phyloP scores from a whole-genome alignment of 768 basidiomycete genomes.

The Pleurotus giganteus region DNA sequence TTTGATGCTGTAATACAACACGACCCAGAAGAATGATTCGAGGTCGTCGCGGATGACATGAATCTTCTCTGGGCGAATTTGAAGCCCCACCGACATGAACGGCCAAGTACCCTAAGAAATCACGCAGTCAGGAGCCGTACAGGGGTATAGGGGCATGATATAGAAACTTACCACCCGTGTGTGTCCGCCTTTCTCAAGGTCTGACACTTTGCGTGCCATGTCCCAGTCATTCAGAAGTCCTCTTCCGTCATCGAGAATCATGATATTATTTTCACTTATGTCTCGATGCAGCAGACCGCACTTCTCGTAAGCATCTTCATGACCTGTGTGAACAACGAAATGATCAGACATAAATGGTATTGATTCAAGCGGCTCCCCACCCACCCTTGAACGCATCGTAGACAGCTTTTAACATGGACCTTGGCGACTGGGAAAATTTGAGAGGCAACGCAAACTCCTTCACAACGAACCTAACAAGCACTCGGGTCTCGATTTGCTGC shows the following conservation, averaged over 20 bases:
- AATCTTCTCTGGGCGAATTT: conserved; percentile 12
- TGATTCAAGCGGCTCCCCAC: neutral
- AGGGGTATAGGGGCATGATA: too few species aligned
- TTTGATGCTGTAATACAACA: conserved; percentile 13
- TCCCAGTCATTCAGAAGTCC: conserved; percentile 14
- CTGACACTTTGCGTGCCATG: neutral
- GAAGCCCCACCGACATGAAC: conserved; percentile 26
- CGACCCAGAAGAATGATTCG: conserved; percentile 26
- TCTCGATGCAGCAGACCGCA: conserved; percentile 12
- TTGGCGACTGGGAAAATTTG: neutral
- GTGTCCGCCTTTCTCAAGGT: too few species aligned
- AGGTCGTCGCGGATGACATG: conserved; percentile 27
- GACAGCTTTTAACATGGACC: neutral
- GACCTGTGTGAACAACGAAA: neutral
- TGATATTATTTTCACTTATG: conserved; percentile 9
- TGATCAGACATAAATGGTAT: neutral
- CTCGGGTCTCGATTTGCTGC: neutral
- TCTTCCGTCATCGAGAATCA: neutral
- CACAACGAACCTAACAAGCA: neutral
- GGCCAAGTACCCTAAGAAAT: conserved; percentile 30
- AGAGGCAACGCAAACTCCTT: neutral
- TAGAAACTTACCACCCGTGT: too few species aligned
- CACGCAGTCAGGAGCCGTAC: too few species aligned
- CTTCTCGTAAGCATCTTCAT: conserved; percentile 8
- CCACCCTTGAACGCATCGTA: conserved; percentile 5